Evolutionary conservation across 192 early-diverging fungal genomes (phyloP).

Genomic region (Linnemannia exigua): DNA sequence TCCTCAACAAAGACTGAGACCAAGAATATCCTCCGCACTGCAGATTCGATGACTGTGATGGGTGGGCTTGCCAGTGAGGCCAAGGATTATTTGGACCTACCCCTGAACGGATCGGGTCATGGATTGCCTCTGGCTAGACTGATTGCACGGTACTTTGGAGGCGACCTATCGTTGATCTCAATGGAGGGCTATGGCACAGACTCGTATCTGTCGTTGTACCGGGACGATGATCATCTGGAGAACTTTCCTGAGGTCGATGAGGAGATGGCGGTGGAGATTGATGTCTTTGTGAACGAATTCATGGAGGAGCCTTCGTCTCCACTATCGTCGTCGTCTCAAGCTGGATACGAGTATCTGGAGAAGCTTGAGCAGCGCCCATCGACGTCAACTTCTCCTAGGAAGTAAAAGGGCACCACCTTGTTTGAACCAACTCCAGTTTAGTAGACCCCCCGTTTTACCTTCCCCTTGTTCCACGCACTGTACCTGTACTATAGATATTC

Average conservation of each 20-base stretch:
- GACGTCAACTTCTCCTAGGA: background rate
- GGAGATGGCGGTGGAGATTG: slow-evolving; percentile 47
- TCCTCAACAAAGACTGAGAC: background rate
- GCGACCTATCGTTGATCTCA: slow-evolving; percentile 73
- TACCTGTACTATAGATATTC: background rate
- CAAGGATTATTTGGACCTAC: slow-evolving; percentile 48
- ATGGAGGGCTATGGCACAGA: slow-evolving; percentile 80
- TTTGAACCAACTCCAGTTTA: no score
- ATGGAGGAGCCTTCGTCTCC: slow-evolving; percentile 23
- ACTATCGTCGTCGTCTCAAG: background rate
- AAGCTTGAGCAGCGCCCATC: background rate
- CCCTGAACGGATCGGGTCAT: slow-evolving; percentile 42
- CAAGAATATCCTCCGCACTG: slow-evolving; percentile 3
- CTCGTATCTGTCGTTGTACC: slow-evolving; percentile 63
- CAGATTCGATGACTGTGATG: slow-evolving; percentile 52
- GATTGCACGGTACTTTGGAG: slow-evolving; percentile 77
- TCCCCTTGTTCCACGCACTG: background rate
- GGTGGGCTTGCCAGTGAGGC: slow-evolving; percentile 46
- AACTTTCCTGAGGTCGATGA: slow-evolving; percentile 55
- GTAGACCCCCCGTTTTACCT: background rate
- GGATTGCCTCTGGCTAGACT: slow-evolving; percentile 68
- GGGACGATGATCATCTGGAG: slow-evolving; percentile 57
- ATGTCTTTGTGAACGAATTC: slow-evolving; percentile 50
- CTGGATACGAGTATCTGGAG: background rate
- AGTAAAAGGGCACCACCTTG: background rate